Percentiles rank a stretch among this genome's conserved stretches.
Conservation (phyloP, 2,329 filamentous ascomycete species). For the Fusarium poae region DNA sequence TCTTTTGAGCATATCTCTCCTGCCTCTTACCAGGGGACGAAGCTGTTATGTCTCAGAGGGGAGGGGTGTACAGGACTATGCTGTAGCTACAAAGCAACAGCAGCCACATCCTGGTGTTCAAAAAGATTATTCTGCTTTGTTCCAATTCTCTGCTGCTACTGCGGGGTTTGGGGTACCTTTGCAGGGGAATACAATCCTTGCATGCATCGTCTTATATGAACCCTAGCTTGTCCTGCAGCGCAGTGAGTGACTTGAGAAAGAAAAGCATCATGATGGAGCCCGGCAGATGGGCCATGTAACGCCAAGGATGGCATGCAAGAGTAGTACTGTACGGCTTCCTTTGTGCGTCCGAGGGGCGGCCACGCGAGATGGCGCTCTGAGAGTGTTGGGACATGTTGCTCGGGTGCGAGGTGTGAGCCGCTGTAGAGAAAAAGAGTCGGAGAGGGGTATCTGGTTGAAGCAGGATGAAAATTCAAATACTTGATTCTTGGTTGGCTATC, state of each 20-base stretch:
- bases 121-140: not conserved
- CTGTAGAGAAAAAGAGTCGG: conserved; percentile 9
- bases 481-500: not conserved
- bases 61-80: conserved; percentile 6
- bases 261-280: conserved; percentile 26
- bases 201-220: conserved; percentile 12
- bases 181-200: conserved; percentile 32
- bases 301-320: conserved; percentile 19
- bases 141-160: not conserved
- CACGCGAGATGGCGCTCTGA: conserved; percentile 49
- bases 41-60: conserved; percentile 22
- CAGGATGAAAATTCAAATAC: not conserved
- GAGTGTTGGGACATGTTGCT: conserved; percentile 30
- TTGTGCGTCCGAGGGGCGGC: conserved; percentile 44
- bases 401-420: conserved; percentile 42
- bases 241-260: conserved; percentile 9
- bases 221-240: conserved; percentile 14
- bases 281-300: conserved; percentile 47
- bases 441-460: not conserved
- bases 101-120: not conserved
- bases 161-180: conserved; percentile 29
- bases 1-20: conserved; percentile 1
- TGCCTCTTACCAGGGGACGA: not conserved
- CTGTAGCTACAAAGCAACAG: not conserved
- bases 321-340: conserved; percentile 22